phyloP scores from a whole-genome alignment of 148 eudicot genomes.

The Vaccinium macrocarpon region DNA sequence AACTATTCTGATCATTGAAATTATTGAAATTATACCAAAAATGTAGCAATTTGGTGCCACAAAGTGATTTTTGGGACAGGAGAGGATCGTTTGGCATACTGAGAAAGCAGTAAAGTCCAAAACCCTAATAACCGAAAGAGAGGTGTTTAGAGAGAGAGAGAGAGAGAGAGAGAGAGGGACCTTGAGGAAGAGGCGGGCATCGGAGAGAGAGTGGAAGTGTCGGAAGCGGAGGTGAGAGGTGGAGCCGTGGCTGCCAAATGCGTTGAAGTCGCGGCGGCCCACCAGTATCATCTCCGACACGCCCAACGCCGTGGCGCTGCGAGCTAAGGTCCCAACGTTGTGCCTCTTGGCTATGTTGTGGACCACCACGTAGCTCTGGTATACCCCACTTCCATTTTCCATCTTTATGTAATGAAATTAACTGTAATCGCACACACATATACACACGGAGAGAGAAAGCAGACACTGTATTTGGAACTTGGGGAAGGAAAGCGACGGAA shows the following conservation, averaged over 20 bases:
- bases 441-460: not conserved
- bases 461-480: too few relatives aligned
- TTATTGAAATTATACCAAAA: not conserved
- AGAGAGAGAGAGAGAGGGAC: slow-evolving; percentile 25
- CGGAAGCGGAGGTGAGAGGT: slow-evolving; percentile 77
- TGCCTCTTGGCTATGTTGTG: slow-evolving; percentile 98
- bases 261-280: slow-evolving; percentile 92
- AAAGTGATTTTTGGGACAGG: not conserved
- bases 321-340: slow-evolving; percentile 91
- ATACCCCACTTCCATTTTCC: slow-evolving; percentile 1
- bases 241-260: slow-evolving; percentile 96
- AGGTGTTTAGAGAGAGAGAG: not conserved
- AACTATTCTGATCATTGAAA: not conserved
- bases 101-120: not conserved
- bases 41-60: not conserved
- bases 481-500: too few relatives aligned
- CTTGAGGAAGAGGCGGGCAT: slow-evolving; percentile 77
- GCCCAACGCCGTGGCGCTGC: slow-evolving; percentile 94
- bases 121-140: not conserved
- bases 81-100: not conserved
- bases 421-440: not conserved
- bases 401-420: not conserved
- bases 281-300: slow-evolving; percentile 83
- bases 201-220: slow-evolving; percentile 79
- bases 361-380: slow-evolving; percentile 76